Conservation (phyloP, 202 grass and related monocot species). For the Dendrocalamus latiflorus region DNA sequence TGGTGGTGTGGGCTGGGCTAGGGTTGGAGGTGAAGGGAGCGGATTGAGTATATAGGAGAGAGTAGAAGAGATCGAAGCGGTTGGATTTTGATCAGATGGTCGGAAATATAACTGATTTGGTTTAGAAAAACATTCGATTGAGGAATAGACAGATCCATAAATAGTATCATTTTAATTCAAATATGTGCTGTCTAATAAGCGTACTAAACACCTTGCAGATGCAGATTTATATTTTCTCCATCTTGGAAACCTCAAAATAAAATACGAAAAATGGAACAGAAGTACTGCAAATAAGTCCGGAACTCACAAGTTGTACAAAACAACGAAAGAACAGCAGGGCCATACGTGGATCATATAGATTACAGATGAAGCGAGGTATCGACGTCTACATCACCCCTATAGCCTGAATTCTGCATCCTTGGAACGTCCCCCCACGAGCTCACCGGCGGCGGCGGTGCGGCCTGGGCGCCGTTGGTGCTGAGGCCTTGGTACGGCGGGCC, state of each 20-base stretch:
- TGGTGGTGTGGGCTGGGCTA: no score
- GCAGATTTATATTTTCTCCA: background rate
- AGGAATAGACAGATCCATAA: background rate
- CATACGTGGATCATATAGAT: conserved; percentile 43
- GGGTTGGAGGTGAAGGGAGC: no score
- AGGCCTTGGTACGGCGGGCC: conserved; percentile 10
- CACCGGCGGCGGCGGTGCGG: conserved; percentile 1
- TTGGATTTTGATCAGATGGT: no score
- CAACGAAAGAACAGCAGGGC: conserved; percentile 41
- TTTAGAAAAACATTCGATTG: no score
- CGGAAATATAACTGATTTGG: no score
- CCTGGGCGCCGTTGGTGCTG: conserved; percentile 9
- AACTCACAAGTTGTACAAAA: conserved; percentile 37
- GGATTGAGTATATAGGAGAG: no score
- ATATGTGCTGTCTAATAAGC: background rate
- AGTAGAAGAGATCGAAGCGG: no score
- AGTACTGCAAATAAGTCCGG: conserved; percentile 35
- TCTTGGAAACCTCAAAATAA: conserved; percentile 23
- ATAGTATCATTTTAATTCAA: background rate
- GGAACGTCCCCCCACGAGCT: conserved; percentile 29
- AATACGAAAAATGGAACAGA: conserved; percentile 23
- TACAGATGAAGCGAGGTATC: conserved; percentile 97
- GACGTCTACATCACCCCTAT: conserved; percentile 65
- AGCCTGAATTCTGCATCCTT: conserved; percentile 55
- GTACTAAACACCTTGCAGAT: conserved; percentile 13